A percentile compares a stretch with the other conserved stretches of the same genome.
These are phyloP conservation scores for Beauveria australis DNA, from an alignment of 2,329 filamentous ascomycete genomes.

Conservation along the genomic window DNA sequence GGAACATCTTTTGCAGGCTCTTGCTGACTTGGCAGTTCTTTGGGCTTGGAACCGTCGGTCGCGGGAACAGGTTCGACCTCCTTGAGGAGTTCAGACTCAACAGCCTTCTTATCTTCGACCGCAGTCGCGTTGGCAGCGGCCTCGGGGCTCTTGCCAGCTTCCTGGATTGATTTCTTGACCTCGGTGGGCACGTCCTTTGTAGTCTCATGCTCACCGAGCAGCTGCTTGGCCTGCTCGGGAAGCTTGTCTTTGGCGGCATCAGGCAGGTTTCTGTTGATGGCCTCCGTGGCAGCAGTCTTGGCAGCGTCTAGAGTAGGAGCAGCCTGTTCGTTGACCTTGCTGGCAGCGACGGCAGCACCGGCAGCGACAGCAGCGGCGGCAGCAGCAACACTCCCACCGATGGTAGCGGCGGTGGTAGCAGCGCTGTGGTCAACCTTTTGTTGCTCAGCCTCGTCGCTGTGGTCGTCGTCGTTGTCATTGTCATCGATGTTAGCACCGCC, in stretches of 20 bases:
- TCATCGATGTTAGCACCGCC: constrained; percentile 45
- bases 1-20: constrained; percentile 44
- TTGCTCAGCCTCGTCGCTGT: constrained; percentile 40
- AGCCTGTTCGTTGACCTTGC: constrained; percentile 28
- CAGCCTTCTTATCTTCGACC: constrained; percentile 64
- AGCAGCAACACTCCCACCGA: constrained; percentile 31
- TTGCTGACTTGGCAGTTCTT: constrained; percentile 19
- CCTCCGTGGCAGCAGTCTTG: constrained; percentile 28
- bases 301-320: constrained; percentile 29
- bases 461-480: constrained; percentile 37
- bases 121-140: constrained; percentile 60
- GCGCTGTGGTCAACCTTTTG: constrained; percentile 47
- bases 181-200: constrained; percentile 41
- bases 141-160: constrained; percentile 57
- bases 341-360: constrained; percentile 24
- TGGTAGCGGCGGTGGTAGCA: constrained; percentile 32
- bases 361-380: constrained; percentile 29
- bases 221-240: constrained; percentile 41
- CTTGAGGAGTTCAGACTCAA: constrained; percentile 66
- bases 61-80: constrained; percentile 43
- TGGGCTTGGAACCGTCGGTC: constrained; percentile 13
- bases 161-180: constrained; percentile 49
- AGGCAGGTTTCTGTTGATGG: constrained; percentile 41
- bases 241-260: constrained; percentile 44
- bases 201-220: constrained; percentile 24